A percentile compares a stretch with the other conserved stretches of the same genome.
Conservation (phyloP, 1,284 basidiomycete species). For the Meira nashicola region DNA sequence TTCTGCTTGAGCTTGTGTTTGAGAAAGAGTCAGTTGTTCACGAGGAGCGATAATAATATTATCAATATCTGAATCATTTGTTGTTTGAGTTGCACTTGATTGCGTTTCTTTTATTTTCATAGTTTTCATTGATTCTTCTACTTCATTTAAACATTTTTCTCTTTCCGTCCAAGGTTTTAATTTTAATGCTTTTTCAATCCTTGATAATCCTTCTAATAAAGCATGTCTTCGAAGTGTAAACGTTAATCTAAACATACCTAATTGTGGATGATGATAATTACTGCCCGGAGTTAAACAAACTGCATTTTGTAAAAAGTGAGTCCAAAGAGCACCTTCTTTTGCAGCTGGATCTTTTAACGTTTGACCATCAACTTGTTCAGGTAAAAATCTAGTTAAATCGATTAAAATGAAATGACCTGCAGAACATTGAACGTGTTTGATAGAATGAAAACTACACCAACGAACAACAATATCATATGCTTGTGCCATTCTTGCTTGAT, state of each 20-base stretch:
- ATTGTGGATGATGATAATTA: constrained; percentile 16
- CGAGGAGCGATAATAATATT: too few relatives aligned
- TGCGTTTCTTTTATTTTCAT: background rate
- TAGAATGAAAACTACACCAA: constrained; percentile 16
- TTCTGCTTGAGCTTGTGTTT: too few relatives aligned
- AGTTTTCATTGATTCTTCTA: background rate
- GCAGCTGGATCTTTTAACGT: constrained; percentile 1
- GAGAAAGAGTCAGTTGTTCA: too few relatives aligned
- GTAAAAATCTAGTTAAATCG: constrained; percentile 68
- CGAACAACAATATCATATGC: constrained; percentile 17
- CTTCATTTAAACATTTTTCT: background rate
- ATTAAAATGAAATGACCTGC: constrained; percentile 61
- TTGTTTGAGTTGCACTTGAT: too few relatives aligned
- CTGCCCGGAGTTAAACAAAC: constrained; percentile 13
- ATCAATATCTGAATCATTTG: too few relatives aligned
- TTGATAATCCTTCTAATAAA: constrained; percentile 10
- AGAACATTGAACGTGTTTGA: constrained; percentile 17
- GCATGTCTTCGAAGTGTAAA: constrained; percentile 8
- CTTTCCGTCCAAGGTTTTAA: constrained; percentile 5
- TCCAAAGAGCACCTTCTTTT: constrained; percentile 19
- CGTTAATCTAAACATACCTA: constrained; percentile 15
- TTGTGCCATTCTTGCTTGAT: constrained; percentile 13
- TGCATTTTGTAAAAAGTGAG: background rate
- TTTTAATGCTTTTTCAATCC: constrained; percentile 13
- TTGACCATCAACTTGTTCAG: constrained; percentile 57